Evolutionary conservation across 768 basidiomycete genomes (phyloP).

Genomic region (Dendrothele bispora): DNA sequence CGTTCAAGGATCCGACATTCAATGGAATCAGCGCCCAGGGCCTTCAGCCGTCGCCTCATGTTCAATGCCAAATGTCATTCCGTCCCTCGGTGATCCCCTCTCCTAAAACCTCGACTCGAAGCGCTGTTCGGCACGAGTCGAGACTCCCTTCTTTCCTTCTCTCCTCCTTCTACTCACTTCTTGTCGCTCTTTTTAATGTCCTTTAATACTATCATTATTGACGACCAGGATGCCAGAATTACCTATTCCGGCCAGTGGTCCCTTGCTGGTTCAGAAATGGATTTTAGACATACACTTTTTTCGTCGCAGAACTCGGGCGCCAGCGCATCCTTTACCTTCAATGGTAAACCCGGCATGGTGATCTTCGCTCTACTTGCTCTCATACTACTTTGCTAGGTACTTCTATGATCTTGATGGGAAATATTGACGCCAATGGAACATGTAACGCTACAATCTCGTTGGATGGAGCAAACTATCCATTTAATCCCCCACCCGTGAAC

Average conservation of each 20-base stretch:
- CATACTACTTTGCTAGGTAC: slow-evolving; percentile 17
- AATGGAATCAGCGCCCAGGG: too few species aligned
- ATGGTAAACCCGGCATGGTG: slow-evolving; percentile 12
- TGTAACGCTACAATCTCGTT: slow-evolving; percentile 18
- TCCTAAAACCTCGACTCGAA: too few species aligned
- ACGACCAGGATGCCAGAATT: slow-evolving; percentile 11
- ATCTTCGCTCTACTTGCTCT: background rate
- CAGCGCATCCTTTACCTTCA: slow-evolving; percentile 18
- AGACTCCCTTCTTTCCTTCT: background rate
- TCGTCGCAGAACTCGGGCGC: slow-evolving; percentile 15
- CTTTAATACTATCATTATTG: slow-evolving; percentile 7
- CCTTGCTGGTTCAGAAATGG: slow-evolving; percentile 3
- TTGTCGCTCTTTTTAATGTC: slow-evolving; percentile 2
- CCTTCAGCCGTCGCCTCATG: too few species aligned
- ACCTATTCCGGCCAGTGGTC: slow-evolving; percentile 10
- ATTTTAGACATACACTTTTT: slow-evolving; percentile 20
- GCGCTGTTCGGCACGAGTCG: background rate
- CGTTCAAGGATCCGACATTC: too few species aligned
- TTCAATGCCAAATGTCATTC: too few species aligned
- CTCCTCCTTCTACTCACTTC: background rate
- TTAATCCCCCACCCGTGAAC: slow-evolving; percentile 10
- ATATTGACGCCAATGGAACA: slow-evolving; percentile 14
- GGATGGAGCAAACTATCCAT: slow-evolving; percentile 15
- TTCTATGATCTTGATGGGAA: slow-evolving; percentile 14
- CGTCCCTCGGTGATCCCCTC: too few species aligned